Percentiles rank a stretch among this genome's conserved stretches.
These are phyloP conservation scores for Dittrichia graveolens DNA, from an alignment of 129 eudicot species.

Conservation along the genomic window DNA sequence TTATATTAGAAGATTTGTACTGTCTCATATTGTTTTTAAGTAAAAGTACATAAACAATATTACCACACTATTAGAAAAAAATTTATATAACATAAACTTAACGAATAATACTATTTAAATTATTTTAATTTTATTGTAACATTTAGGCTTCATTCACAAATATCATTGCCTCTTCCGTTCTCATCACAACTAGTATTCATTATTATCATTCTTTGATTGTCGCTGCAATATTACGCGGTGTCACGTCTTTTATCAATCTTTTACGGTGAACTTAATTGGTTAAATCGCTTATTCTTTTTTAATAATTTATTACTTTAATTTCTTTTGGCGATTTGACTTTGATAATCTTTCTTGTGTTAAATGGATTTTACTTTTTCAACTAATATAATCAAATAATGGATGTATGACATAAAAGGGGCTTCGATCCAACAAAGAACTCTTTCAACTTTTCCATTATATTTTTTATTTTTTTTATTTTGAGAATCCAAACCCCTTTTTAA, in stretches of 20 bases:
- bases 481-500: constrained; percentile 29
- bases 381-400: constrained; percentile 47
- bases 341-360: constrained; percentile 33
- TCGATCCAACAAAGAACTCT: constrained; percentile 47
- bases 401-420: constrained; percentile 47
- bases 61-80: too few species aligned
- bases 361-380: constrained; percentile 36
- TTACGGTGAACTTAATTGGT: background rate
- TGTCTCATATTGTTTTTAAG: too few species aligned
- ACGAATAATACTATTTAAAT: too few species aligned
- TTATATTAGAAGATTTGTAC: too few species aligned
- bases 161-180: too few species aligned
- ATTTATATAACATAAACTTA: too few species aligned
- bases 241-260: background rate
- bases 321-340: constrained; percentile 29
- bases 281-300: background rate
- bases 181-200: too few species aligned
- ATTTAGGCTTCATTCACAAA: too few species aligned
- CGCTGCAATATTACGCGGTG: too few species aligned
- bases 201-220: too few species aligned
- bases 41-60: too few species aligned
- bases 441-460: constrained; percentile 14
- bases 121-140: too few species aligned
- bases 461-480: constrained; percentile 1
- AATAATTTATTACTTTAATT: background rate